A percentile compares a stretch with the other conserved stretches of the same genome.
These are phyloP conservation scores for Atkinsonella texensis DNA, from an alignment of 2,329 filamentous ascomycete species.

Conservation along the genomic window DNA sequence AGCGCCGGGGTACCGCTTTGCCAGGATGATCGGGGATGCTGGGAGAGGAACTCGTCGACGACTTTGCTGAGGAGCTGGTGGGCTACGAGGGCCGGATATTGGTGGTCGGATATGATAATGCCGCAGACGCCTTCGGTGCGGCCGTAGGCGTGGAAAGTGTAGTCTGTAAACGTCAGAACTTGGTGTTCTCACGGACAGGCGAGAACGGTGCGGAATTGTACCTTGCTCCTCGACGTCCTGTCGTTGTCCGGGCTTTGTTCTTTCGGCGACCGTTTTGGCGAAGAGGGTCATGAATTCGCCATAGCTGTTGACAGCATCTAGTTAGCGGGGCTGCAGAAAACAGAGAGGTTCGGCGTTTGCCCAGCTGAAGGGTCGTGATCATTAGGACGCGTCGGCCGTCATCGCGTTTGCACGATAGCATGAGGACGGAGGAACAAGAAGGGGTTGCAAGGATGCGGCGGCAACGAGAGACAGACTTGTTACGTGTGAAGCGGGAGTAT, in stretches of 20 bases:
- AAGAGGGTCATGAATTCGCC: slow-evolving; percentile 71
- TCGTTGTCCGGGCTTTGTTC: slow-evolving; percentile 67
- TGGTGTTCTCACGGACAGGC: neutral
- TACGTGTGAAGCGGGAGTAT: slow-evolving; percentile 69
- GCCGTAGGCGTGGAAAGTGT: slow-evolving; percentile 68
- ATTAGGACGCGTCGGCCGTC: neutral
- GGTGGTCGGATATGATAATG: slow-evolving; percentile 65
- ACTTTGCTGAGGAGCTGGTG: slow-evolving; percentile 81
- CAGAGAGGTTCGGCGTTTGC: neutral
- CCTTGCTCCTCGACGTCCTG: slow-evolving; percentile 78
- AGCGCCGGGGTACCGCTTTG: slow-evolving; percentile 41
- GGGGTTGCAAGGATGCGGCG: slow-evolving; percentile 1
- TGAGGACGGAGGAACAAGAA: neutral
- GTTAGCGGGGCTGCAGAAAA: slow-evolving; percentile 4
- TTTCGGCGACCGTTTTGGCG: slow-evolving; percentile 75
- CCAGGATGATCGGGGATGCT: slow-evolving; percentile 61
- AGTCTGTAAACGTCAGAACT: slow-evolving; percentile 28
- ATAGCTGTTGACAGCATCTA: slow-evolving; percentile 22
- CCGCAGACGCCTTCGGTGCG: slow-evolving; percentile 63
- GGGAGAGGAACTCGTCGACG: slow-evolving; percentile 72
- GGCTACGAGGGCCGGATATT: slow-evolving; percentile 67
- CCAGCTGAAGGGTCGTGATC: neutral
- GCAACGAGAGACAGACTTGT: slow-evolving; percentile 38
- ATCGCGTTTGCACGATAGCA: neutral
- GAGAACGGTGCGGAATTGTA: slow-evolving; percentile 20